Evolutionary conservation across 2,329 filamentous ascomycete species (phyloP), one percentile per base, ranked within the genome.

Genomic region (Claviceps fusiformis): DNA sequence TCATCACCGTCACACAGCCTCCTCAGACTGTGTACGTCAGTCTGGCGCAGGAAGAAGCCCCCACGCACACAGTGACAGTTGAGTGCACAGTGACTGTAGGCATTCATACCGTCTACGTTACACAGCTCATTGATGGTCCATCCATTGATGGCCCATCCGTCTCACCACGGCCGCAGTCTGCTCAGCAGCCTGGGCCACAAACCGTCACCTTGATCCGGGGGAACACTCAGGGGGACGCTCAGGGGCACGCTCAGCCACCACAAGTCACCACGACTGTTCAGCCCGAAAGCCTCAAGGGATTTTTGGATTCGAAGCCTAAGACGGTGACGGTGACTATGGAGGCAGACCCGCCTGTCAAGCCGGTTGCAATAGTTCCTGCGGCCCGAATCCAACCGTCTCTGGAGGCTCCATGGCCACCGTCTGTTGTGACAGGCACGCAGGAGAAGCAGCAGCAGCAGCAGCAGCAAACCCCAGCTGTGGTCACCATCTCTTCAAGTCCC

Each of bases 21-120:
- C 59, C 57, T 37, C 59, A 66, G 50, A 69, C 66, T 19, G 58
- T 67, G 8, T 67, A 62, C 2, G 56, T 62, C 35, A 52, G 58
- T 63, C 43, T 63, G 37, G 44, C 54, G 10, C 59, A 24, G 24
- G 24, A 31, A 55, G 62, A 51, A 57, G 17, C 24, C 13, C 52
- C 50, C 56, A 56, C 50, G 56, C 62, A 17, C 57, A 64, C 58
- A 4, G 54, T 59, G 33, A 58, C 56, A 4, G 47, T 58, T 35
- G 49, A 47, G 41, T 43, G 48, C 7, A 59, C 60, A 5, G 56
- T 64, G 29, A 63, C 62, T 45, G 58, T 62, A 19, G 53, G 60
- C n/a, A 53, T 59, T 11, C 60, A 59, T 5, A 59, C 59, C 8
- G 39, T 59, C 51, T 55, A 48, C 5, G 37, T 60, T 19, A 57